Evolutionary conservation across 352 stramenopile genomes (phyloP), one percentile per base, ranked within the genome.

Genomic region (Globisporangium alternatum): DNA sequence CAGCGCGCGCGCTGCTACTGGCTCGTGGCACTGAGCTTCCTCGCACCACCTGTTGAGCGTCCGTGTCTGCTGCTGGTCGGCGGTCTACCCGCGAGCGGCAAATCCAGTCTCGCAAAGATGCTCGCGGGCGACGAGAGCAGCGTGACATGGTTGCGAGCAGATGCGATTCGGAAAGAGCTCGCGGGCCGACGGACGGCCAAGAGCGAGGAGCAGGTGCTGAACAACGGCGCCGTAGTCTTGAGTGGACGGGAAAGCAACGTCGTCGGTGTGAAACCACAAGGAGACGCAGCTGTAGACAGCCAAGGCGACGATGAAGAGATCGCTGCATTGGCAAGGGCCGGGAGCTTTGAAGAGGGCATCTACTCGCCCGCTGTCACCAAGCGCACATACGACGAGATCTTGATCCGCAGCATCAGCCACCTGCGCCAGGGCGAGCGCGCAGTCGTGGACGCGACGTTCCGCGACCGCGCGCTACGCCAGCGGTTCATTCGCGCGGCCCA

Each of bases 121-220:
- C 66, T 91, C 28, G 80, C 68, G 19, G 62, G 58, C 2, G 75
- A 80, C 47, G 75, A 88, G 62, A 63, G 59, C 25, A 71, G 58
- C 9, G 48, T 87, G 44, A 52, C 75, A 15, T 91, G 83, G 80
- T 56, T 91, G 22, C 75, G 83, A 43, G 81, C 78, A 3, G 83
- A 91, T 62, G 76, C 69, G 22, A 84, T 89, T 53, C 80, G 83
- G 41, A 90, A 91, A 52, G 77, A 90, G 53, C 56, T 91, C 30
- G 74, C 60, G 5, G 67, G 72, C 15, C n/a, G 33, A 37, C 31
- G 15, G 7, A 51, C 59, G 10, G 47, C 28, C 19, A 7, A 47
- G 4, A 47, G 15, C 6, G 56, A 56, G 22, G 60, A 43, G 22
- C 17, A 47, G 30, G 22, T 10, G 37, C 53, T 49, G 22, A 12